Evolutionary conservation across 306 rosid species (phyloP).

Genomic region (Acacia confusa): DNA sequence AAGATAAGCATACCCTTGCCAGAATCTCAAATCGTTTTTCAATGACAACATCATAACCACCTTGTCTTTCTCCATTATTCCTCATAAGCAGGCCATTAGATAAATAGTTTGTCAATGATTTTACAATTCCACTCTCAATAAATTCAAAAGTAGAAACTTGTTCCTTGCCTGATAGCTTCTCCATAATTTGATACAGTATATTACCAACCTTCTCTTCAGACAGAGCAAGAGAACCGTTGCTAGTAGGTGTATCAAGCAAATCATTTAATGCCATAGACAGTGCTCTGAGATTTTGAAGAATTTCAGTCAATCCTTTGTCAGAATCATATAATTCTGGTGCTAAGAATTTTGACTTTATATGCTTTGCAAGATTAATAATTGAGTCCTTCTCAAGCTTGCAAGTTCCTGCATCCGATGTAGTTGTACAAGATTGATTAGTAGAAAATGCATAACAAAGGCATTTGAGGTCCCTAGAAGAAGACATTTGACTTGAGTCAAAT

Average conservation of each 20-base stretch:
- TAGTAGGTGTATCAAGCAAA: slow-evolving; percentile 41
- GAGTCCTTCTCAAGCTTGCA: slow-evolving; percentile 88
- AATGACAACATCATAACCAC: slow-evolving; percentile 41
- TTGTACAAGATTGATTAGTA: slow-evolving; percentile 44
- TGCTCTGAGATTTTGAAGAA: slow-evolving; percentile 73
- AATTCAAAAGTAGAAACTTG: slow-evolving; percentile 96
- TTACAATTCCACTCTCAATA: slow-evolving; percentile 87
- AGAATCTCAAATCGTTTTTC: slow-evolving; percentile 82
- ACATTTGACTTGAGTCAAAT: slow-evolving; percentile 55
- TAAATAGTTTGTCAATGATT: slow-evolving; percentile 69
- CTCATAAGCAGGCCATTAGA: slow-evolving; percentile 60
- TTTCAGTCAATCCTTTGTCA: slow-evolving; percentile 70
- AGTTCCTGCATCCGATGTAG: slow-evolving; percentile 51
- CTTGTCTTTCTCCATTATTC: slow-evolving; percentile 40
- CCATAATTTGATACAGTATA: slow-evolving; percentile 63
- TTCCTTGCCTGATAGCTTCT: slow-evolving; percentile 72
- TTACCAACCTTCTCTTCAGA: slow-evolving; percentile 55
- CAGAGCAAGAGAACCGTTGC: slow-evolving; percentile 43
- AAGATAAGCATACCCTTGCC: slow-evolving; percentile 59
- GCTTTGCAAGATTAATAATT: slow-evolving; percentile 71
- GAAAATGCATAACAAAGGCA: slow-evolving; percentile 88
- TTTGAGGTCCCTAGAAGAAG: slow-evolving; percentile 51
- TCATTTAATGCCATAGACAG: slow-evolving; percentile 56
- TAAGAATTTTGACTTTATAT: slow-evolving; percentile 59
- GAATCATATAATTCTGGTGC: slow-evolving; percentile 68